Base-by-base conservation (phyloP, 148 eudicot species). In the Fagopyrum homotropicum region DNA sequence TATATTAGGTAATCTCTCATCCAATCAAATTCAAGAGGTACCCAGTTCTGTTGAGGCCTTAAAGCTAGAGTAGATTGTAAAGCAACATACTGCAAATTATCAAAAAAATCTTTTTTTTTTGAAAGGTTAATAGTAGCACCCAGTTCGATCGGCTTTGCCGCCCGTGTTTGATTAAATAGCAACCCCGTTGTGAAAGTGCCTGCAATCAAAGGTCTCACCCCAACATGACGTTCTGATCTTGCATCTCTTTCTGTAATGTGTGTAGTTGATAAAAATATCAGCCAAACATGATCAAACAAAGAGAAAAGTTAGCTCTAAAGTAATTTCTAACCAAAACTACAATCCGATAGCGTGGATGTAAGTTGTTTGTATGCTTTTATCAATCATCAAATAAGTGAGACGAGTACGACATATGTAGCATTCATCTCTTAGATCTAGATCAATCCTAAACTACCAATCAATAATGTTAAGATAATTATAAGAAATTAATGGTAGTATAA, bases 161-260 rank as follows among this genome's bases (percentile, higher is more conserved):
- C 26, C 26, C 26, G 26, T 22, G 26, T 22, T 22, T 22, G 0
- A 22, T 22, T 22, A 22, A 22, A 22, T 22, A 22, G 26, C 26
- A 22, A 22, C 26, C 26, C 26, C 26, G 26, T 90, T 87, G 74
- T 90, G 97, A 79, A 95, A 92, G 84, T 88, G 91, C 56, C 93
- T 81, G 61, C 95, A 92, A 86, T 80, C 85, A 77, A 90, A 92
- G 17, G 86, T 76, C 77, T 88, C 88, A 82, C 83, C 75, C 72
- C 98, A 92, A 76, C 96, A 92, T 5, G 98, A 96, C 56, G 98
- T 88, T 80, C 84, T 88, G 57, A 92, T 92, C 82, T 85, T 88
- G 81, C 98, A 92, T 77, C 83, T 92, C 76, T 95, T 87, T 70
- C 69, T 81, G 75, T 88, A 88, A 86, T 92, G 98, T 72, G 76